Percentiles rank a stretch among this genome's conserved stretches.
phyloP scores from a whole-genome alignment of 257 asterid genomes.

The Scutellaria baicalensis region DNA sequence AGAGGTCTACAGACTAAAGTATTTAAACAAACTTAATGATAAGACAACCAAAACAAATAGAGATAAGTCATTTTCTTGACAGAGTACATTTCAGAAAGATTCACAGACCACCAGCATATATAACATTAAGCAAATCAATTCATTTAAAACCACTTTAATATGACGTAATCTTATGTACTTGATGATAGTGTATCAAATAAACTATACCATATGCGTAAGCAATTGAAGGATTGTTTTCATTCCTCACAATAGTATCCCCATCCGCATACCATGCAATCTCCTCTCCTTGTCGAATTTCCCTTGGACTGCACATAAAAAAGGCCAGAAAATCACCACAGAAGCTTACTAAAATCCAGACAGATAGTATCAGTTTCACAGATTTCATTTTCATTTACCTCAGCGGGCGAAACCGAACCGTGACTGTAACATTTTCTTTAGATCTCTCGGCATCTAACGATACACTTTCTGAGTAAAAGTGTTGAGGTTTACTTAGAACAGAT shows the following conservation, averaged over 20 bases:
- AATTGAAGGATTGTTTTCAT: conserved; percentile 80
- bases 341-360: not conserved
- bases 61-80: not conserved
- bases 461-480: conserved; percentile 39
- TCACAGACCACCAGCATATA: not conserved
- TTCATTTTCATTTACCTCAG: conserved; percentile 52
- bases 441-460: conserved; percentile 46
- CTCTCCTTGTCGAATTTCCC: conserved; percentile 98
- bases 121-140: not conserved
- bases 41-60: conserved; percentile 4
- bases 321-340: conserved; percentile 13
- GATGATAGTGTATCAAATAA: conserved; percentile 7
- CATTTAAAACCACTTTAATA: not conserved
- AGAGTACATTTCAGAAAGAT: not conserved
- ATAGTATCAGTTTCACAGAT: not conserved
- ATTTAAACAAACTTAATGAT: not conserved
- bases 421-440: conserved; percentile 89
- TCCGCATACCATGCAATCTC: conserved; percentile 99
- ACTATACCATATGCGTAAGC: conserved; percentile 93
- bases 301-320: conserved; percentile 48
- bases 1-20: not conserved
- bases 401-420: conserved; percentile 96
- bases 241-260: conserved; percentile 94
- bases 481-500: conserved; percentile 69
- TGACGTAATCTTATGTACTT: not conserved